phyloP scores from a whole-genome alignment of 177 flowering plant genomes.

The Vitis hybrid region DNA sequence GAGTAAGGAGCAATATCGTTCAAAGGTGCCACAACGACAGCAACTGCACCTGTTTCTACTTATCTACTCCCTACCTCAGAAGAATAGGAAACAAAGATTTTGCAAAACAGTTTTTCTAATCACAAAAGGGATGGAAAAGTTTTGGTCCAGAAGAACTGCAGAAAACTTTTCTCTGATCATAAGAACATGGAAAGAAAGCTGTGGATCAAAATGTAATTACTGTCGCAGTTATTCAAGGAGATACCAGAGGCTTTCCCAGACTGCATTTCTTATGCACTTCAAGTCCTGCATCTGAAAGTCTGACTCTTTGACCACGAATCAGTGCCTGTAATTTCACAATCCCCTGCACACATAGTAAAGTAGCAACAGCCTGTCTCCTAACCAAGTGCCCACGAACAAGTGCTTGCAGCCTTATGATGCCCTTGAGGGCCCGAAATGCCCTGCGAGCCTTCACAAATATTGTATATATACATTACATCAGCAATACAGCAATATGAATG shows the following conservation, averaged over 20 bases:
- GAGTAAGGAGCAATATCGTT: too few relatives aligned
- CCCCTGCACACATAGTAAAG: slow-evolving; percentile 57
- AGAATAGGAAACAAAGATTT: not conserved
- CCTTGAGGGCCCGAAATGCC: slow-evolving; percentile 74
- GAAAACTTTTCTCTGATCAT: not conserved
- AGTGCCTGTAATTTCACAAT: slow-evolving; percentile 72
- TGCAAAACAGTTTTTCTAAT: too few relatives aligned
- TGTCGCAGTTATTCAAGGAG: slow-evolving; percentile 1
- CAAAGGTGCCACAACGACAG: not conserved
- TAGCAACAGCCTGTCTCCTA: slow-evolving; percentile 83
- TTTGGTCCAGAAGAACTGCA: not conserved
- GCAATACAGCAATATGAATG: too few relatives aligned
- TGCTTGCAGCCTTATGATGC: slow-evolving; percentile 86
- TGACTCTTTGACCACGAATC: slow-evolving; percentile 61
- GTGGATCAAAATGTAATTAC: not conserved
- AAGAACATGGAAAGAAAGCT: not conserved
- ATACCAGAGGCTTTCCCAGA: slow-evolving; percentile 33
- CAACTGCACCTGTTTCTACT: not conserved
- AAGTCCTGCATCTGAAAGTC: slow-evolving; percentile 39
- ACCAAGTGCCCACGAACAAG: slow-evolving; percentile 88
- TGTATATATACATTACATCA: too few relatives aligned
- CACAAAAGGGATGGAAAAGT: too few relatives aligned
- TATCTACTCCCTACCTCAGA: not conserved
- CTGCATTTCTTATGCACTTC: slow-evolving; percentile 25
- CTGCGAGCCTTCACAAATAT: slow-evolving; percentile 68